phyloP scores from a whole-genome alignment of 2,329 filamentous ascomycete genomes.

The Trichoderma atroviride region DNA sequence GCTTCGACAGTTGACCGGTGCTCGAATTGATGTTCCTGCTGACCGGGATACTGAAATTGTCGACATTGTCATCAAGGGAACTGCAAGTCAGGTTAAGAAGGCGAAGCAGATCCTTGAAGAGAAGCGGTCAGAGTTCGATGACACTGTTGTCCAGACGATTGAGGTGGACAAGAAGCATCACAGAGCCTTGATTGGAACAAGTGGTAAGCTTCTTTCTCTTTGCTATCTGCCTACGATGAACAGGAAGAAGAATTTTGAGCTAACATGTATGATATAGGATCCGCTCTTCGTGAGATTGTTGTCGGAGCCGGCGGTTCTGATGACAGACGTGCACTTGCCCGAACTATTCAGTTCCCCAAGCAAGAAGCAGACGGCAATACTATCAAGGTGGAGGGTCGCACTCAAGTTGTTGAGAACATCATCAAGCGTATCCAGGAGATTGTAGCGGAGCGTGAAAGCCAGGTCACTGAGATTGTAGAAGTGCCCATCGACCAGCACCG shows the following conservation, averaged over 20 bases:
- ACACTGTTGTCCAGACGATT: slow-evolving; percentile 81
- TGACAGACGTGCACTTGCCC: slow-evolving; percentile 79
- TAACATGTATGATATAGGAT: slow-evolving; percentile 54
- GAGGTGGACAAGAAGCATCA: slow-evolving; percentile 96
- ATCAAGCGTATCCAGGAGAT: slow-evolving; percentile 78
- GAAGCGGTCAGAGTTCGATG: slow-evolving; percentile 83
- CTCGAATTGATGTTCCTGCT: slow-evolving; percentile 88
- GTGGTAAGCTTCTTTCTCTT: slow-evolving; percentile 62
- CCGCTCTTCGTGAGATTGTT: slow-evolving; percentile 85
- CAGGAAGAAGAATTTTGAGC: not conserved
- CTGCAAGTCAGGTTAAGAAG: slow-evolving; percentile 84
- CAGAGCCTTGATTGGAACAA: slow-evolving; percentile 82
- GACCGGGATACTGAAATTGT: slow-evolving; percentile 74
- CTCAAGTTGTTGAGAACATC: slow-evolving; percentile 85
- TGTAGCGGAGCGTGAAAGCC: slow-evolving; percentile 80
- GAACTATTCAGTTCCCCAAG: slow-evolving; percentile 93
- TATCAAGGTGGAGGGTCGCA: slow-evolving; percentile 86
- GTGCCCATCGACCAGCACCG: slow-evolving; percentile 90
- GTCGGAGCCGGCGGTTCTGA: slow-evolving; percentile 85
- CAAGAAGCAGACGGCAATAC: slow-evolving; percentile 78
- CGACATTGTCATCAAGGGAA: slow-evolving; percentile 90
- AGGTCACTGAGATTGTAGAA: slow-evolving; percentile 76
- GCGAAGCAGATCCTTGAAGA: slow-evolving; percentile 89
- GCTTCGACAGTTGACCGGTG: slow-evolving; percentile 79
- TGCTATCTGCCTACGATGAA: not conserved